Evolutionary conservation across 2,329 filamentous ascomycete species (phyloP).

Genomic region (Elsinoe batatas): DNA sequence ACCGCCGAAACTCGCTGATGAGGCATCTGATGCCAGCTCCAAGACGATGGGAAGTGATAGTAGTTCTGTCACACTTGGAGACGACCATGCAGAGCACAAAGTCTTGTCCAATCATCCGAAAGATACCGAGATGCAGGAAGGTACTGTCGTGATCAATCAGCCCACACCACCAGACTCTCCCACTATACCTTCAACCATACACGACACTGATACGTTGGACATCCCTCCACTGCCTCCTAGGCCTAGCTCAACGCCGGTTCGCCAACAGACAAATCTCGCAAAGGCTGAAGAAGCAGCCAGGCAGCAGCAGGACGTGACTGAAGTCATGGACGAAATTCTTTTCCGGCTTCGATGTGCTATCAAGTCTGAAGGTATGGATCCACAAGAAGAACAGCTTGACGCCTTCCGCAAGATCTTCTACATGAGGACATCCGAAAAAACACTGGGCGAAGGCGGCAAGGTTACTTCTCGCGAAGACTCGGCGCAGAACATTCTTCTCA

Average conservation of each 20-base stretch:
- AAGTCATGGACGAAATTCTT: slow-evolving; percentile 87
- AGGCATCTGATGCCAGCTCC: not conserved
- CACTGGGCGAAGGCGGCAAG: slow-evolving; percentile 30
- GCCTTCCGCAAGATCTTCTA: slow-evolving; percentile 26
- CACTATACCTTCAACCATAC: slow-evolving; percentile 18
- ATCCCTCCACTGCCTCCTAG: slow-evolving; percentile 50
- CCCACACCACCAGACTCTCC: slow-evolving; percentile 25
- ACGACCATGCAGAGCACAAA: not conserved
- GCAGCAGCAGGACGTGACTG: slow-evolving; percentile 82
- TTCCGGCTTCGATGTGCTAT: slow-evolving; percentile 88
- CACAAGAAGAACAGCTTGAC: slow-evolving; percentile 69
- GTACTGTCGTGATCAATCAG: slow-evolving; percentile 13
- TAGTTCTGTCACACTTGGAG: not conserved
- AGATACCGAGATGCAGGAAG: slow-evolving; percentile 19
- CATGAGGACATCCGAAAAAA: slow-evolving; percentile 22
- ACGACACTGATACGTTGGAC: slow-evolving; percentile 17
- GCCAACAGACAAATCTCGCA: slow-evolving; percentile 28
- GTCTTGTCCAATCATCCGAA: not conserved
- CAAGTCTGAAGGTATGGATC: slow-evolving; percentile 54
- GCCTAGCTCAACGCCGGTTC: slow-evolving; percentile 27
- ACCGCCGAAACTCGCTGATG: not conserved
- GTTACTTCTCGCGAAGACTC: slow-evolving; percentile 44
- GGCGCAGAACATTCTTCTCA: slow-evolving; percentile 54
- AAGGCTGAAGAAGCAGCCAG: slow-evolving; percentile 49
- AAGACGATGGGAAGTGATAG: not conserved